Evolutionary conservation across 1,139 yeast species (phyloP), one percentile per base, ranked within the genome.

Genomic region (Arxiozyma telluris): DNA sequence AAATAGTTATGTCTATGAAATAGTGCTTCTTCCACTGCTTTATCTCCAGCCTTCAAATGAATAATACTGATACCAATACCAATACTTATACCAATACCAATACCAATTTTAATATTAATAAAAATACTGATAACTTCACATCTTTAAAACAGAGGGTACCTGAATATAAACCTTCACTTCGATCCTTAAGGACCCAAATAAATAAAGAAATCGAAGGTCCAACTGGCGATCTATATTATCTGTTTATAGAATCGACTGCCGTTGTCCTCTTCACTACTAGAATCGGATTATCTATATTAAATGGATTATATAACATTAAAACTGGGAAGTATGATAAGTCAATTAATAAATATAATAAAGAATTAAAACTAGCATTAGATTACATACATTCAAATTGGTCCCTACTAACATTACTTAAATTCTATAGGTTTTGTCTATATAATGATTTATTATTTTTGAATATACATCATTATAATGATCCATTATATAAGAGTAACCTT

Each of bases 181-280:
- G 49, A 38, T 46, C 49, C 12, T 18, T 46, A 7, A 23, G 42
- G 22, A 21, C 18, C 21, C 49, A 46, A 46, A 34, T 46, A 17
- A 41, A 20, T 18, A 17, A 46, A 46, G 49, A 46, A 21, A 27
- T 46, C 3, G 17, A 27, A 18, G 18, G 9, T 5, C 42, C 45
- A 4, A 23, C 25, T 11, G 47, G 21, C 4, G 25, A 41, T 18
- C n/a, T 48, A 41, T 21, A 49, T 27, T 49, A 9, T 22, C 15
- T 49, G 3, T 15, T 43, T 18, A 30, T 59, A 11, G 66, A 64
- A 52, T 53, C 59, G 25, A 38, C 57, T 12, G 38, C 57, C 5
- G 45, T 64, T n/a, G 57, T 59, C 11, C 53, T 64, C 2, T 59
- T 63, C 46, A 59, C 63, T 12, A 64, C 69, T 9, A 54, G 51